Conservation (phyloP, 352 stramenopile species). For the Blastocystis hominis region DNA sequence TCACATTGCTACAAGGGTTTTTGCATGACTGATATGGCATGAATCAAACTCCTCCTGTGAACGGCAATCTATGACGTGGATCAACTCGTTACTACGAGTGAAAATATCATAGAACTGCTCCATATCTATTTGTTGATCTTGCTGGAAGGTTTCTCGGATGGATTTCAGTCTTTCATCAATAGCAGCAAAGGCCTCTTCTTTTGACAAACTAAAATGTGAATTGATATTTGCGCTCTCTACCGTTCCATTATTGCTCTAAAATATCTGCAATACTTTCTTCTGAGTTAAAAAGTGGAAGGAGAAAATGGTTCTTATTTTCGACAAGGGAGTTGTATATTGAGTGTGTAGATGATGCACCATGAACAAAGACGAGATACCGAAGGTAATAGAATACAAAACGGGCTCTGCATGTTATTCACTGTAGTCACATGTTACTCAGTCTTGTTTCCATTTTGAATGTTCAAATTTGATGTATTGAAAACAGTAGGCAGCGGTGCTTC, state of each 20-base stretch:
- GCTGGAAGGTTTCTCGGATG: not conserved
- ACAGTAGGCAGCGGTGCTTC: not conserved
- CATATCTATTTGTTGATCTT: conserved; percentile 50
- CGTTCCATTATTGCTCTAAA: conserved; percentile 16
- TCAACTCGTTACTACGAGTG: conserved; percentile 29
- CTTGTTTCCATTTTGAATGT: not conserved
- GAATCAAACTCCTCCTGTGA: conserved; percentile 22
- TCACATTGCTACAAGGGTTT: not conserved
- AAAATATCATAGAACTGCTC: conserved; percentile 4
- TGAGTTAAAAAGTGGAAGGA: not conserved
- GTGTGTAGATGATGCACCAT: no score
- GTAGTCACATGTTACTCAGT: no score
- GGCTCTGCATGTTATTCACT: no score
- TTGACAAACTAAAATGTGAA: not conserved
- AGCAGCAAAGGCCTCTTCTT: conserved; percentile 16
- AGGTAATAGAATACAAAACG: no score
- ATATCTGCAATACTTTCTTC: not conserved
- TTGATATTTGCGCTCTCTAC: not conserved
- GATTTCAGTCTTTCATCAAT: conserved; percentile 28
- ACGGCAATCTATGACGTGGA: conserved; percentile 28
- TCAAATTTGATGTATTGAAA: not conserved
- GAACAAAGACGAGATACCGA: no score
- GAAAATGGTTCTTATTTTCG: not conserved
- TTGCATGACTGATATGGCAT: conserved; percentile 6
- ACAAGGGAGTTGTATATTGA: no score